Evolutionary conservation across 2,329 filamentous ascomycete species (phyloP).

Genomic region (Zalaria sp.): DNA sequence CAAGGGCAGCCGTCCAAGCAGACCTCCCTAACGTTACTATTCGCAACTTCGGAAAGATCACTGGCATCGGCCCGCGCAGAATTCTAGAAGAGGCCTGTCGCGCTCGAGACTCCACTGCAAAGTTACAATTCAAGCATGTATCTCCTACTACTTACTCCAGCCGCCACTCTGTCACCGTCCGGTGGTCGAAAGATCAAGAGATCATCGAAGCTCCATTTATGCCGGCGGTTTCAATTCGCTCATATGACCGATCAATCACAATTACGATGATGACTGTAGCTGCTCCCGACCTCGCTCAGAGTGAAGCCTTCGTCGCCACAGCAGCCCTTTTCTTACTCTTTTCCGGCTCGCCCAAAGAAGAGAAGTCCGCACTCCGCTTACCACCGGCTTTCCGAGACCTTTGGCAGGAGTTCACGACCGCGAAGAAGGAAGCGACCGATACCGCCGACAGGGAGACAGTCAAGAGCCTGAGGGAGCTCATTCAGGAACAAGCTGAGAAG

Average conservation of each 20-base stretch:
- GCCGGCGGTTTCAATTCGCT: slow-evolving; percentile 26
- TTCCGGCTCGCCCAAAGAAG: slow-evolving; percentile 63
- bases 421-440: slow-evolving; percentile 57
- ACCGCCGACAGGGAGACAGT: slow-evolving; percentile 55
- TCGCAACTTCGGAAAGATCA: slow-evolving; percentile 73
- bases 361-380: slow-evolving; percentile 68
- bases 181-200: slow-evolving; percentile 65
- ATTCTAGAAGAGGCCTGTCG: slow-evolving; percentile 80
- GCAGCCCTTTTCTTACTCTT: slow-evolving; percentile 71
- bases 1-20: slow-evolving; percentile 5
- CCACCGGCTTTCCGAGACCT: slow-evolving; percentile 73
- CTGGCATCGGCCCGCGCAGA: slow-evolving; percentile 60
- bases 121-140: slow-evolving; percentile 52
- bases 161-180: slow-evolving; percentile 58
- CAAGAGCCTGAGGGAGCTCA: slow-evolving; percentile 52
- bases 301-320: slow-evolving; percentile 75
- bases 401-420: slow-evolving; percentile 63
- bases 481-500: slow-evolving; percentile 52
- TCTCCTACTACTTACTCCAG: slow-evolving; percentile 64
- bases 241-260: slow-evolving; percentile 34
- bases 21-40: slow-evolving; percentile 44
- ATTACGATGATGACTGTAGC: slow-evolving; percentile 65
- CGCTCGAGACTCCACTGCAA: slow-evolving; percentile 58
- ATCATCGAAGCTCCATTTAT: slow-evolving; percentile 28
- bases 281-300: slow-evolving; percentile 63